Conservation (phyloP, 192 early-diverging fungal genomes). For the Allomyces macrogynus region DNA sequence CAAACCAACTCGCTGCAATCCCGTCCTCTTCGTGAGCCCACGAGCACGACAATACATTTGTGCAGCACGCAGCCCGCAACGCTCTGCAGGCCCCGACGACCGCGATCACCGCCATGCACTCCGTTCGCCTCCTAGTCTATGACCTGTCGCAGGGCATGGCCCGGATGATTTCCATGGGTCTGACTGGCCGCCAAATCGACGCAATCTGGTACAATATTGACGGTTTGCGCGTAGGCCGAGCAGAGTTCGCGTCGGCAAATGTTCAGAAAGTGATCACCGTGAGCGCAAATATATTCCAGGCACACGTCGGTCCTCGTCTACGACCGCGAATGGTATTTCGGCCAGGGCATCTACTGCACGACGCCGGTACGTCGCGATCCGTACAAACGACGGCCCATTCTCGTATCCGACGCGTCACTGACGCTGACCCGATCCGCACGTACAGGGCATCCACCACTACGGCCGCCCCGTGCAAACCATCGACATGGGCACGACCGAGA, state of each 20-base stretch:
- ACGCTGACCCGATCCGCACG: no score
- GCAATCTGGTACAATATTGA: slow-evolving; percentile 14
- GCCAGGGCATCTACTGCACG: slow-evolving; percentile 42
- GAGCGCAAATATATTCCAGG: not conserved
- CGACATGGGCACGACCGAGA: slow-evolving; percentile 56
- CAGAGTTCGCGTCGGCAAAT: no score
- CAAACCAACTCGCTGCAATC: not conserved
- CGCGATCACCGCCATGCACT: not conserved
- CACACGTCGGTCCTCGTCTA: slow-evolving; percentile 60
- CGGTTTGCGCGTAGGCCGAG: no score
- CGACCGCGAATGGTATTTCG: slow-evolving; percentile 58
- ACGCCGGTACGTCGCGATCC: slow-evolving; percentile 2
- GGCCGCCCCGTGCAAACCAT: slow-evolving; percentile 44
- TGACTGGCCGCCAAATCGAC: slow-evolving; percentile 30
- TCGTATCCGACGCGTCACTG: no score
- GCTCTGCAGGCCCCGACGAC: not conserved
- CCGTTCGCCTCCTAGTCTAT: slow-evolving; percentile 34
- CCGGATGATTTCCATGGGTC: slow-evolving; percentile 29
- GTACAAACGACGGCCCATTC: no score
- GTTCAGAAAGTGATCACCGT: no score
- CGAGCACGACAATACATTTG: no score
- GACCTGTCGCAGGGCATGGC: slow-evolving; percentile 60
- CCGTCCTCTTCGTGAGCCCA: not conserved
- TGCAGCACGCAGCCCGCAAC: no score
- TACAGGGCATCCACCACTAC: slow-evolving; percentile 19